Percentiles rank a stretch among this genome's conserved stretches.
Evolutionary conservation across 305 asterid species (phyloP).

Genomic region (Striga hermonthica): DNA sequence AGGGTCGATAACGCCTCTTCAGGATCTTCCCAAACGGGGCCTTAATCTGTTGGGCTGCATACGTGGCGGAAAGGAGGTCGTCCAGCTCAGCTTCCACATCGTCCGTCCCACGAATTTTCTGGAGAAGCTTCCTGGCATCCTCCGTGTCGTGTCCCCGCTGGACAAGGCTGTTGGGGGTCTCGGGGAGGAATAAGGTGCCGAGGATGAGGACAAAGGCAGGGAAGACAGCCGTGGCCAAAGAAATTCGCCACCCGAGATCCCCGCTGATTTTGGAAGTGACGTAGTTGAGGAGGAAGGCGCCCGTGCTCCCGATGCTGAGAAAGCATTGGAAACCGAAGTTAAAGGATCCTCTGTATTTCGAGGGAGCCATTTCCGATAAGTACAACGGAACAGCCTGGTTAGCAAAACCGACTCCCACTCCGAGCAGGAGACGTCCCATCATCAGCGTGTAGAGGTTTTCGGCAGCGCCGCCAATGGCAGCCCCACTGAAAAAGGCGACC

Average conservation of each 20-base stretch:
- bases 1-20: conserved; percentile 41
- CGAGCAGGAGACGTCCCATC: conserved; percentile 48
- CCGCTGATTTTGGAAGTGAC: conserved; percentile 39
- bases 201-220: conserved; percentile 42
- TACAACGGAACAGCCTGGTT: conserved; percentile 56
- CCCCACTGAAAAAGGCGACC: conserved; percentile 39
- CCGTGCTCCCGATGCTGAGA: conserved; percentile 33
- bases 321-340: conserved; percentile 40
- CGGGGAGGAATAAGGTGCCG: conserved; percentile 49
- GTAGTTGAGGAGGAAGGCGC: conserved; percentile 45
- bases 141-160: conserved; percentile 33
- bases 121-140: conserved; percentile 40
- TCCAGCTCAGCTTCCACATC: conserved; percentile 47
- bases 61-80: conserved; percentile 43
- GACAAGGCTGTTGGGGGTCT: conserved; percentile 52
- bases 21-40: conserved; percentile 39
- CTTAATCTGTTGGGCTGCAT: conserved; percentile 34
- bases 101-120: conserved; percentile 36
- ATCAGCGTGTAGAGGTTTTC: conserved; percentile 35
- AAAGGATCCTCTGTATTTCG: conserved; percentile 46
- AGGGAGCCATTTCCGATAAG: conserved; percentile 58
- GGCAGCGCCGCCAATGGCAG: conserved; percentile 40
- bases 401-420: conserved; percentile 54
- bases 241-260: conserved; percentile 64
- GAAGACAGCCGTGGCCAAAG: conserved; percentile 46